phyloP scores from a whole-genome alignment of 768 basidiomycete genomes.

The Leccinum aurantiacum region DNA sequence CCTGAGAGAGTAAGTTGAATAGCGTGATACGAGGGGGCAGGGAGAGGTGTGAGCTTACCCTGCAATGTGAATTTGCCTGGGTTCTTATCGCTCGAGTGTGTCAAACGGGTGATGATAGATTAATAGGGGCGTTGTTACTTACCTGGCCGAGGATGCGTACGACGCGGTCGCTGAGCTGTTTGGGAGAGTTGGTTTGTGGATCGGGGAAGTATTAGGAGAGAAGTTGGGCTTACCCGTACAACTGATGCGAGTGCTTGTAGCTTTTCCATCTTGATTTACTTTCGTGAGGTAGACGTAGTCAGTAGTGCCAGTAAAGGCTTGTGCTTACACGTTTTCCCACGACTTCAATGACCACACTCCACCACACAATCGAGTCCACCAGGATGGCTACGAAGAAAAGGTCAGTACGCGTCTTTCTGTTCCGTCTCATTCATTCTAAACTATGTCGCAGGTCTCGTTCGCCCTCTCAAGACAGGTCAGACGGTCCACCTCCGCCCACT shows the following conservation, averaged over 20 bases:
- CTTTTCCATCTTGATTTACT: constrained; percentile 42
- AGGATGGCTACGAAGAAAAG: constrained; percentile 48
- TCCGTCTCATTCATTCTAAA: background rate
- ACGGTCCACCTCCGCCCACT: constrained; percentile 40
- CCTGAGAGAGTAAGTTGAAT: constrained; percentile 42
- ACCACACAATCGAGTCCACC: constrained; percentile 21
- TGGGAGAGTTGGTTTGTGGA: background rate
- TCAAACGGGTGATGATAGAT: background rate
- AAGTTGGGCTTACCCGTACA: constrained; percentile 43
- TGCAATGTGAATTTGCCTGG: constrained; percentile 88
- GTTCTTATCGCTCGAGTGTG: constrained; percentile 49
- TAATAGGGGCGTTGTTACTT: background rate
- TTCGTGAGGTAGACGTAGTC: constrained; percentile 19
- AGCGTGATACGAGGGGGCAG: accelerated
- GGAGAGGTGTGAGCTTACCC: constrained; percentile 41
- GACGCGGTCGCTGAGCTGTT: constrained; percentile 67
- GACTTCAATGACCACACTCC: background rate
- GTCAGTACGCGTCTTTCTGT: constrained; percentile 14
- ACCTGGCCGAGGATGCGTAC: constrained; percentile 78
- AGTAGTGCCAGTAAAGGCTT: too few relatives aligned
- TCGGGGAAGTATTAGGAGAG: background rate
- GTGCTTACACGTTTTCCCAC: background rate
- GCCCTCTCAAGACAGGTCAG: constrained; percentile 35
- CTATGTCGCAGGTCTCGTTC: constrained; percentile 46
- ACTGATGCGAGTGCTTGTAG: constrained; percentile 53